phyloP scores from a whole-genome alignment of 371 early-diverging fungal species.

The Mycotypha africana region DNA sequence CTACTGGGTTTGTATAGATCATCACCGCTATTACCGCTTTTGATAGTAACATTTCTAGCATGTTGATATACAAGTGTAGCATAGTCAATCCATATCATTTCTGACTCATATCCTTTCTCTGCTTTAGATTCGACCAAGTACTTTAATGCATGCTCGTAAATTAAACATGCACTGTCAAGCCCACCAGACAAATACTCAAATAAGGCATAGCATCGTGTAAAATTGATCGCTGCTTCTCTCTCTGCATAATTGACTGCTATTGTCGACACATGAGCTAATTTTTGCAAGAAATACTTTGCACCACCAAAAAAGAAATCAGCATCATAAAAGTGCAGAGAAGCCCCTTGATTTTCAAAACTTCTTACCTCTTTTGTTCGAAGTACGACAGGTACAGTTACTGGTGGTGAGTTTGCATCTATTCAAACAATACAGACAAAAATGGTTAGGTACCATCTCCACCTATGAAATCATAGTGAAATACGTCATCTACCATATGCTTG shows the following conservation, averaged over 20 bases:
- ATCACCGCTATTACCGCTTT: constrained; percentile 4
- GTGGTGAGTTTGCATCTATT: constrained; percentile 15
- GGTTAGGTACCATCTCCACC: neutral
- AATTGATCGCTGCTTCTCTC: constrained; percentile 27
- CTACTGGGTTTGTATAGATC: constrained; percentile 39
- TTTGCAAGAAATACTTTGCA: constrained; percentile 30
- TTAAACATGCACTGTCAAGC: constrained; percentile 36
- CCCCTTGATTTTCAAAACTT: no score
- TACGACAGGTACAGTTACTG: constrained; percentile 28
- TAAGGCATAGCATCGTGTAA: constrained; percentile 41
- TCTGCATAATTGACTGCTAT: constrained; percentile 21
- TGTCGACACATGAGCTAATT: constrained; percentile 19
- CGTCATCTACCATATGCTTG: constrained; percentile 17
- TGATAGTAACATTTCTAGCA: constrained; percentile 16
- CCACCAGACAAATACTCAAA: constrained; percentile 55
- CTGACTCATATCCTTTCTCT: constrained; percentile 37
- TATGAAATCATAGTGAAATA: neutral
- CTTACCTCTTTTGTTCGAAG: constrained; percentile 48
- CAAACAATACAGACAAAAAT: neutral
- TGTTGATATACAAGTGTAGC: constrained; percentile 40
- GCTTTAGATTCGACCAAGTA: constrained; percentile 31
- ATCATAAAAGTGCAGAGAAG: no score
- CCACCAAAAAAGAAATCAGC: no score
- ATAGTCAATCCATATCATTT: constrained; percentile 40
- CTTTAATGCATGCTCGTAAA: constrained; percentile 45